Evolutionary conservation across 2,329 filamentous ascomycete species (phyloP).

Genomic region (Hysterium pulicare): DNA sequence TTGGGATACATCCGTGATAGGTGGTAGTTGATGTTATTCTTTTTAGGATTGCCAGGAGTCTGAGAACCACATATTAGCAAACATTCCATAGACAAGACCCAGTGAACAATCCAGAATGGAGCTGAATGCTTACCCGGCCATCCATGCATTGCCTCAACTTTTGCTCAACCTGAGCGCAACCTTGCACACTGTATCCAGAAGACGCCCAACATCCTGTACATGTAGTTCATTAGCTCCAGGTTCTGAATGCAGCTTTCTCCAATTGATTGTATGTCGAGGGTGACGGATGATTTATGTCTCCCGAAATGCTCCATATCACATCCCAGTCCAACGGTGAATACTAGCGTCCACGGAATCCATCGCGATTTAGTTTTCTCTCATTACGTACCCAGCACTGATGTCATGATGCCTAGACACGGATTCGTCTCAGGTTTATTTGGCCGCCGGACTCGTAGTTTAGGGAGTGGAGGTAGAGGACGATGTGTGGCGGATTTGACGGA

Average conservation of each 20-base stretch:
- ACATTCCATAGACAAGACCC: not conserved
- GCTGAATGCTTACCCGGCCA: constrained; percentile 65
- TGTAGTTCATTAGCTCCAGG: constrained; percentile 15
- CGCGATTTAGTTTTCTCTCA: not conserved
- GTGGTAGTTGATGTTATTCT: constrained; percentile 89
- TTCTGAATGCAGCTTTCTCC: not conserved
- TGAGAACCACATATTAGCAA: constrained; percentile 24
- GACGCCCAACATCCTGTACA: constrained; percentile 77
- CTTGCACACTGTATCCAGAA: constrained; percentile 63
- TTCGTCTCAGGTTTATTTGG: constrained; percentile 62
- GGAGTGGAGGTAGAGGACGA: constrained; percentile 56
- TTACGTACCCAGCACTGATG: constrained; percentile 59
- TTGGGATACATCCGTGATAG: constrained; percentile 72
- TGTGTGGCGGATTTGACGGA: constrained; percentile 36
- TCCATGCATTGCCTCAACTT: constrained; percentile 74
- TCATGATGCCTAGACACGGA: constrained; percentile 65
- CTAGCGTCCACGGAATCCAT: not conserved
- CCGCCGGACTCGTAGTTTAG: constrained; percentile 61
- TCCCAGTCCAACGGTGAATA: not conserved
- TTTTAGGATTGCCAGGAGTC: constrained; percentile 57
- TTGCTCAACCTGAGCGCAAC: constrained; percentile 59
- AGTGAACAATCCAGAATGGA: constrained; percentile 20
- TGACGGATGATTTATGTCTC: constrained; percentile 4
- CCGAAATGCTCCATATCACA: not conserved
- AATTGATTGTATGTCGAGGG: constrained; percentile 6